A percentile compares a stretch with the other conserved stretches of the same genome.
Conservation (phyloP, 208 protist genomes). For the Wallacemonas sp. region DNA sequence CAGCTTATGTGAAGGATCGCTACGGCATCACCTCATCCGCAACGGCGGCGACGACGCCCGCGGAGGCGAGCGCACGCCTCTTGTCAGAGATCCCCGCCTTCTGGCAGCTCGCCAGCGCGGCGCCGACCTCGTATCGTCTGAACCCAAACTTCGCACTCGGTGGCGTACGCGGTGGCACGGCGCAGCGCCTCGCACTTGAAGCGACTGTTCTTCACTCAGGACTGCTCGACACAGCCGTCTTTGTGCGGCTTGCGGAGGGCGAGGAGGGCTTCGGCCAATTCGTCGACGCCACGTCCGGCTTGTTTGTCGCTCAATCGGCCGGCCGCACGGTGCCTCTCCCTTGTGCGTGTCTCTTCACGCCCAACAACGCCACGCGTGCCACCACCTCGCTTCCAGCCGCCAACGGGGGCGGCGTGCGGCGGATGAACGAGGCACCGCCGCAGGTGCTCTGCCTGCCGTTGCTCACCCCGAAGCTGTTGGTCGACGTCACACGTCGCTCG, state of each 20-base stretch:
- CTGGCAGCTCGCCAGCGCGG: neutral
- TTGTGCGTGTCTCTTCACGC: slow-evolving; percentile 53
- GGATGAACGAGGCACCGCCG: slow-evolving; percentile 1
- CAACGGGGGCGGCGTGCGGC: neutral
- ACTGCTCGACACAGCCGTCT: slow-evolving; percentile 23
- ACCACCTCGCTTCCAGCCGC: neutral
- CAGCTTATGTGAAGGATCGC: too few relatives aligned
- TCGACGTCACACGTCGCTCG: slow-evolving; percentile 16
- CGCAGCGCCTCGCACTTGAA: slow-evolving; percentile 46
- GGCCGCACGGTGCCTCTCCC: slow-evolving; percentile 26
- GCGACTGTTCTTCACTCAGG: slow-evolving; percentile 31
- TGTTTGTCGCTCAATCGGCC: too few relatives aligned
- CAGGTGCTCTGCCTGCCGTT: slow-evolving; percentile 24
- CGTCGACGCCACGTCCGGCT: slow-evolving; percentile 22
- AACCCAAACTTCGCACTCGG: slow-evolving; percentile 23
- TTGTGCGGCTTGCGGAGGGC: slow-evolving; percentile 54
- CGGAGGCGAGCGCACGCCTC: too few relatives aligned
- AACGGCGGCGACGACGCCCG: too few relatives aligned
- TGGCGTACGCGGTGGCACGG: slow-evolving; percentile 25
- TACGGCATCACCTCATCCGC: neutral
- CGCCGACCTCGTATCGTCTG: neutral
- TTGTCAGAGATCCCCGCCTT: neutral
- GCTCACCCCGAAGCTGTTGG: slow-evolving; percentile 37
- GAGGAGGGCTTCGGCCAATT: slow-evolving; percentile 47
- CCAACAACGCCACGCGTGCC: neutral